phyloP scores from a whole-genome alignment of 257 asterid species.

The Solanum appendiculatum region DNA sequence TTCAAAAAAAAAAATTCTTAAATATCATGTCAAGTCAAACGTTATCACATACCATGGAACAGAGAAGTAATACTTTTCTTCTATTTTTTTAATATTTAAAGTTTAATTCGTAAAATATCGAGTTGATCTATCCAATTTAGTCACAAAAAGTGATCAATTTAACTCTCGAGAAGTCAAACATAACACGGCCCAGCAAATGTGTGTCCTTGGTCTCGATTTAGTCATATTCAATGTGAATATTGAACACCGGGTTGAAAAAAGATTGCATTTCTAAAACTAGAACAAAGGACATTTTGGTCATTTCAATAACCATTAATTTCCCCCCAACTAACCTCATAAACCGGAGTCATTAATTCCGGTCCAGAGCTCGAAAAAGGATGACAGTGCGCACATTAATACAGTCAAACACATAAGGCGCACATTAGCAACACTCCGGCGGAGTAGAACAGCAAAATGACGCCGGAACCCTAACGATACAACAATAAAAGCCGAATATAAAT shows the following conservation, averaged over 20 bases:
- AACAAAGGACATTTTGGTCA: constrained; percentile 18
- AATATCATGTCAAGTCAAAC: background rate
- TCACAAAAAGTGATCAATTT: background rate
- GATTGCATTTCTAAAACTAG: background rate
- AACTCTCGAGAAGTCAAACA: background rate
- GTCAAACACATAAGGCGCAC: background rate
- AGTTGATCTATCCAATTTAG: background rate
- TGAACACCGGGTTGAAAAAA: no score
- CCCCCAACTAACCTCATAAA: background rate
- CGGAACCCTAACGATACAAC: background rate
- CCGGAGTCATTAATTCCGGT: constrained; percentile 1
- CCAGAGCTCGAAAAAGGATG: background rate
- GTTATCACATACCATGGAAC: no score
- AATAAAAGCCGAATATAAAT: background rate
- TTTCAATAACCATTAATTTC: background rate
- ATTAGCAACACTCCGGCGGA: background rate
- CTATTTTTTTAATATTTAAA: background rate
- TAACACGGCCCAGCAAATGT: background rate
- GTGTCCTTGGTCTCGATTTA: background rate
- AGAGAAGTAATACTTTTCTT: background rate
- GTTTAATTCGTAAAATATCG: background rate
- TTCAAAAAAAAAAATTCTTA: no score
- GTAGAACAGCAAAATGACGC: background rate
- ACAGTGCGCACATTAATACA: constrained; percentile 1
- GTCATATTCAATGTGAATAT: background rate